These are phyloP conservation scores for Macrolepiota dolichaula DNA, from an alignment of 768 basidiomycete species.

Conservation along the genomic window DNA sequence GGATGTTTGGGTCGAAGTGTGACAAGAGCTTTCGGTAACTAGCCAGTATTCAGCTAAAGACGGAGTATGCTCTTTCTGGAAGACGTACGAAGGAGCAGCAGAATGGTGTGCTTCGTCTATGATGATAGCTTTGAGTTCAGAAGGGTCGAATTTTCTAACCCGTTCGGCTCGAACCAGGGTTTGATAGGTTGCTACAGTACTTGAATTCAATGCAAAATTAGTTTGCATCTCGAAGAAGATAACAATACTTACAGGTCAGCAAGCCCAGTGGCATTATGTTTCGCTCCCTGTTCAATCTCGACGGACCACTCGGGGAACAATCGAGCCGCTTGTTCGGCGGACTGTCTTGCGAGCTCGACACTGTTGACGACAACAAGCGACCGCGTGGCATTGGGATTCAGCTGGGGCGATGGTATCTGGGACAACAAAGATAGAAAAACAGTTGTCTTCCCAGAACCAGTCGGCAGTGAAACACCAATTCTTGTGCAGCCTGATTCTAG, in stretches of 20 bases:
- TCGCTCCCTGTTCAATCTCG: constrained; percentile 88
- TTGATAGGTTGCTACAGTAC: constrained; percentile 89
- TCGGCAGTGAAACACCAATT: constrained; percentile 82
- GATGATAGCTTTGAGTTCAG: constrained; percentile 67
- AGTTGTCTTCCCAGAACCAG: constrained; percentile 87
- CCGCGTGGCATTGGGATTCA: constrained; percentile 42
- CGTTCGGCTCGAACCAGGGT: constrained; percentile 65
- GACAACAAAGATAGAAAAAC: constrained; percentile 85
- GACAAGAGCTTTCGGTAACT: constrained; percentile 84
- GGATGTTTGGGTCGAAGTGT: constrained; percentile 70
- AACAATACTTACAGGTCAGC: constrained; percentile 74
- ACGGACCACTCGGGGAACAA: constrained; percentile 74
- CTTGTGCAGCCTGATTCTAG: constrained; percentile 64
- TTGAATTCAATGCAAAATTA: constrained; percentile 21
- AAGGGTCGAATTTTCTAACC: constrained; percentile 72
- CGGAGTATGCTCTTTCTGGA: background rate
- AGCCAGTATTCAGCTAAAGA: background rate
- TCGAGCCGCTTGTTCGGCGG: constrained; percentile 64
- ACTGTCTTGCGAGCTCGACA: constrained; percentile 85
- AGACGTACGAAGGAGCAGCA: constrained; percentile 79
- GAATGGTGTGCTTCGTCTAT: constrained; percentile 97
- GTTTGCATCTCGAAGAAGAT: background rate
- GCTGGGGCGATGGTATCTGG: constrained; percentile 45
- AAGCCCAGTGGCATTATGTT: constrained; percentile 67
- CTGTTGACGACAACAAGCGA: constrained; percentile 87